Evolutionary conservation across 1,284 basidiomycete genomes (phyloP).

Genomic region (Naganishia cerealis): DNA sequence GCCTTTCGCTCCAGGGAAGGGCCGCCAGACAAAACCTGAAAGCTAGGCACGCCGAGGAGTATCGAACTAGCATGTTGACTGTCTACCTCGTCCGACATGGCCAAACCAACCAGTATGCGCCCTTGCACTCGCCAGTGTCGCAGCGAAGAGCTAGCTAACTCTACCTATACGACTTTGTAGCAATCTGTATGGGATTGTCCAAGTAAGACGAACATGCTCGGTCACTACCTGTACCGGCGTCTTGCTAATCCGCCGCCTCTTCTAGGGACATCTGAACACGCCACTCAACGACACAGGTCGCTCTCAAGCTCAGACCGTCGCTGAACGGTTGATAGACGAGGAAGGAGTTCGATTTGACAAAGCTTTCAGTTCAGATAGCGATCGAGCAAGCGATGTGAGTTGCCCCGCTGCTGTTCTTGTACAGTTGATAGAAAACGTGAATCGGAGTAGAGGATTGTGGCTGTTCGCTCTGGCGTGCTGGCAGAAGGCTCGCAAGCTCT

Average conservation of each 20-base stretch:
- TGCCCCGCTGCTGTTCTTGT: neutral
- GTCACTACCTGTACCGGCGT: neutral
- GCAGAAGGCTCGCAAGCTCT: neutral
- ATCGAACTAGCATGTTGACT: slow-evolving; percentile 5
- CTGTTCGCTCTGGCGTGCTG: neutral
- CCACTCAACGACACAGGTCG: slow-evolving; percentile 49
- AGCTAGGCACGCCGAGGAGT: too few relatives aligned
- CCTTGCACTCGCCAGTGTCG: slow-evolving; percentile 34
- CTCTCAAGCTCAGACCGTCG: slow-evolving; percentile 40
- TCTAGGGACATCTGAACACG: slow-evolving; percentile 47
- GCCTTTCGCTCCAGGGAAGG: neutral
- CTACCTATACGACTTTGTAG: slow-evolving; percentile 34
- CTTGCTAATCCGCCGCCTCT: neutral
- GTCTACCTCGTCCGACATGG: slow-evolving; percentile 24
- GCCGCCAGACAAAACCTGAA: neutral
- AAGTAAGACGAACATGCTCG: slow-evolving; percentile 30
- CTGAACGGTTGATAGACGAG: slow-evolving; percentile 35
- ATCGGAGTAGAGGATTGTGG: neutral
- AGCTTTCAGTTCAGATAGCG: slow-evolving; percentile 42
- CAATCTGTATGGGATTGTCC: slow-evolving; percentile 49
- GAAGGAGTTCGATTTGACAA: slow-evolving; percentile 38
- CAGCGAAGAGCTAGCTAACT: too few relatives aligned
- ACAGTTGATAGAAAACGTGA: neutral
- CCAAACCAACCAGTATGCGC: slow-evolving; percentile 35
- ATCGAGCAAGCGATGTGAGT: slow-evolving; percentile 48